These are phyloP conservation scores for Naegleria fowleri DNA, from an alignment of 208 protist genomes.

Conservation along the genomic window DNA sequence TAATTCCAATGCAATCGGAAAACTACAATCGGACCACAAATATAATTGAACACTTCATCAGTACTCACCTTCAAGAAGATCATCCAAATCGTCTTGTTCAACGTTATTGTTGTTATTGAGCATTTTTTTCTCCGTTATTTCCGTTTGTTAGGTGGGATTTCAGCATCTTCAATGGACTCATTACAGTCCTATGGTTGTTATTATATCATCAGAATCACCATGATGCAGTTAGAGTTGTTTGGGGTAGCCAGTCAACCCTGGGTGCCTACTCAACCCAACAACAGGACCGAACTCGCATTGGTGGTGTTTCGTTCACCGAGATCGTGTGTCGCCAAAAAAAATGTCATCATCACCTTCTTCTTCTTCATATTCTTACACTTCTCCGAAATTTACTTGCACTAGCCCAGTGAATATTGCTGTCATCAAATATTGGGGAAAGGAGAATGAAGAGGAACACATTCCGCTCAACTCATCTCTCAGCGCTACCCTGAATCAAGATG, in stretches of 20 bases:
- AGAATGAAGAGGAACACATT: conserved; percentile 77
- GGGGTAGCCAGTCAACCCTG: too few relatives aligned
- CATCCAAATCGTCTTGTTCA: neutral
- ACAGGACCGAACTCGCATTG: too few relatives aligned
- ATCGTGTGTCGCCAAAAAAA: neutral
- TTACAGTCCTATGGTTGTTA: too few relatives aligned
- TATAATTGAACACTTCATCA: neutral
- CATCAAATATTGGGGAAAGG: conserved; percentile 99
- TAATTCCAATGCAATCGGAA: neutral
- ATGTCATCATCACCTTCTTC: neutral
- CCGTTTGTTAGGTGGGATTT: too few relatives aligned
- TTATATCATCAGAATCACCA: too few relatives aligned
- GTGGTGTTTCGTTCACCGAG: neutral
- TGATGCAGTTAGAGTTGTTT: too few relatives aligned
- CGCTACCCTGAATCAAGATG: conserved; percentile 85
- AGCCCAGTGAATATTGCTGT: conserved; percentile 98
- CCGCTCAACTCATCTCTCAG: conserved; percentile 94
- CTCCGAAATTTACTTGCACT: conserved; percentile 62
- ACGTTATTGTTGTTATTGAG: neutral
- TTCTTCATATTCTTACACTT: neutral
- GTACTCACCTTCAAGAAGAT: neutral
- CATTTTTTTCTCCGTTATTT: neutral
- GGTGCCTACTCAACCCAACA: too few relatives aligned
- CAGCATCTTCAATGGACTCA: too few relatives aligned
- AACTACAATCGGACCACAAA: too few relatives aligned